Percentiles rank a stretch among this genome's conserved stretches.
Evolutionary conservation across 257 asterid genomes (phyloP).

Genomic region (Haberlea rhodopensis): DNA sequence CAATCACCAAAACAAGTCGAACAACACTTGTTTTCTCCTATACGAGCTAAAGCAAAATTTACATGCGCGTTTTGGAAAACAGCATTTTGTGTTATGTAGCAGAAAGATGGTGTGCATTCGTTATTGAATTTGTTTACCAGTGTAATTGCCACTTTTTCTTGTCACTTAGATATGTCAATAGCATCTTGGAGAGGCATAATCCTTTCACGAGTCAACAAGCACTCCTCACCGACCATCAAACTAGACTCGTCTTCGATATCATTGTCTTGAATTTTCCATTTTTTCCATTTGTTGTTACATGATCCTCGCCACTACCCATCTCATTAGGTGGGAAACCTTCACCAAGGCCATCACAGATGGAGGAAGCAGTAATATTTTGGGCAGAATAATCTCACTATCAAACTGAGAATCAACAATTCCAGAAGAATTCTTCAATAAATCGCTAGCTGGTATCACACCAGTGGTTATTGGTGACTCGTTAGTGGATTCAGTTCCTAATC

Average conservation of each 20-base stretch:
- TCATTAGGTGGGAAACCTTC: slow-evolving; percentile 31
- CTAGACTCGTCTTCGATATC: slow-evolving; percentile 36
- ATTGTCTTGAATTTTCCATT: slow-evolving; percentile 31
- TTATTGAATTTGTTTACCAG: slow-evolving; percentile 62
- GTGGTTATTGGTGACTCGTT: neutral
- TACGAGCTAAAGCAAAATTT: slow-evolving; percentile 68
- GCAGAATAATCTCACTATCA: slow-evolving; percentile 31
- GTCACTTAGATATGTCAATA: slow-evolving; percentile 80
- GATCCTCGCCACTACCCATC: slow-evolving; percentile 29
- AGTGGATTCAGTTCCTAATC: neutral
- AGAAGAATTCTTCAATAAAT: slow-evolving; percentile 20
- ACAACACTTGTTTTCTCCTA: slow-evolving; percentile 61
- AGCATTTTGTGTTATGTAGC: slow-evolving; percentile 72
- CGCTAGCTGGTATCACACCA: neutral
- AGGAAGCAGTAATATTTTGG: slow-evolving; percentile 29
- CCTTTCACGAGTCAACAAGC: slow-evolving; percentile 37
- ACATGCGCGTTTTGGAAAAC: slow-evolving; percentile 67
- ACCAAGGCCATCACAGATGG: slow-evolving; percentile 35
- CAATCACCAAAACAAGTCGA: slow-evolving; percentile 75
- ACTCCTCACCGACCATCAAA: slow-evolving; percentile 36
- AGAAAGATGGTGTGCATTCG: slow-evolving; percentile 60
- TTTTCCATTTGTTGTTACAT: too few species aligned
- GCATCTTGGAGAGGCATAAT: slow-evolving; percentile 34
- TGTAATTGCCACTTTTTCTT: slow-evolving; percentile 60
- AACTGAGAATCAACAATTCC: slow-evolving; percentile 31